These are phyloP conservation scores for Claviceps sp. DNA, from an alignment of 2,329 filamentous ascomycete species.

Conservation along the genomic window DNA sequence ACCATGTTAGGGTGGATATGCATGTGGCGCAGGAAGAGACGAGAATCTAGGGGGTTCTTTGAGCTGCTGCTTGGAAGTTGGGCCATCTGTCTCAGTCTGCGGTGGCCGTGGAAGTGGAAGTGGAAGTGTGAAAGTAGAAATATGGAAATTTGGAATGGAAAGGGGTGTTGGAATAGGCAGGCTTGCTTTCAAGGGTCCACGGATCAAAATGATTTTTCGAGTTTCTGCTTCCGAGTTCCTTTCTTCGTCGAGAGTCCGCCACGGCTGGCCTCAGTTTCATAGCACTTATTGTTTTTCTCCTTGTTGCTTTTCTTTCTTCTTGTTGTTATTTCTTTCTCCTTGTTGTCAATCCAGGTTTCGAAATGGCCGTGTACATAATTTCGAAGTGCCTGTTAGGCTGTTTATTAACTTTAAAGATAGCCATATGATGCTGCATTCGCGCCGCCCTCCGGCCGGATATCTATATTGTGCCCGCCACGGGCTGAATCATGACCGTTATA, in stretches of 20 bases:
- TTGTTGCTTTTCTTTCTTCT: background rate
- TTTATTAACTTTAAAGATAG: background rate
- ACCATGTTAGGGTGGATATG: slow-evolving; percentile 9
- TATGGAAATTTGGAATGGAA: background rate
- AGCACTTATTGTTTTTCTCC: background rate
- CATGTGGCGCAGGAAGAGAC: slow-evolving; percentile 20
- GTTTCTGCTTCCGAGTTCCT: too few species aligned
- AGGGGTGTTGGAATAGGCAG: background rate
- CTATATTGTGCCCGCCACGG: background rate
- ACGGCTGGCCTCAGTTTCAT: background rate
- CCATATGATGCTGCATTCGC: background rate
- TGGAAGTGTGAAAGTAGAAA: too few species aligned
- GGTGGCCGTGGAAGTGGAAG: too few species aligned
- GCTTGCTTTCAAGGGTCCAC: background rate
- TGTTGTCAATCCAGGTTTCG: background rate
- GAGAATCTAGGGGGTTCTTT: slow-evolving; percentile 14
- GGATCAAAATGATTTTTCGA: too few species aligned
- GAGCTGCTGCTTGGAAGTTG: background rate
- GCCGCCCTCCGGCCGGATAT: background rate
- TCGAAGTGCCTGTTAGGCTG: background rate
- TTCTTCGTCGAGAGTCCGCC: background rate
- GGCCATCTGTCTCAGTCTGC: background rate
- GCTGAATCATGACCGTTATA: background rate
- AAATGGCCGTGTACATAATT: background rate
- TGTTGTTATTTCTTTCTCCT: background rate